Evolutionary conservation across 352 stramenopile genomes (phyloP), one percentile per base, ranked within the genome.

Genomic region (Pythium insidiosum): DNA sequence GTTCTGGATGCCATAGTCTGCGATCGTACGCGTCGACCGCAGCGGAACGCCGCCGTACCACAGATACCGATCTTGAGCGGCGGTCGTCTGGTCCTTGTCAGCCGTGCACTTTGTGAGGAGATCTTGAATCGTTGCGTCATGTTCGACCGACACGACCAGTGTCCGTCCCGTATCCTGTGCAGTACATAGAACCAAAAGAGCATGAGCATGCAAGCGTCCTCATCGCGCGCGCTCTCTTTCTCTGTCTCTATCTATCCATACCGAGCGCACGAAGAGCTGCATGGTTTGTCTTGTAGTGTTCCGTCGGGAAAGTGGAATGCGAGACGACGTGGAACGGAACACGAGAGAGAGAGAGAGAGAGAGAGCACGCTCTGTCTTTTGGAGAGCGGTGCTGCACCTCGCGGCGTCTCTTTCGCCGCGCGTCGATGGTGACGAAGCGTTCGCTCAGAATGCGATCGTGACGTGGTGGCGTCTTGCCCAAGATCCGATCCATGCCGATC

Each of bases 191-290:
- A n/a, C n/a, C n/a, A n/a, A 38, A 59, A 35, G 1, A 51, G 15
- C 25, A 34, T 21, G 15, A 49, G 22, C 19, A 35, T 35, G 16
- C 15, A 36, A 13, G 20, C 12, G 40, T 28, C n/a, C 19, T 19
- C 19, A 48, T 23, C 0, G 11, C 18, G n/a, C n/a, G n/a, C n/a
- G n/a, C n/a, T n/a, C n/a, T n/a, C n/a, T n/a, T n/a, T n/a, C 9
- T 33, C 28, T 33, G 9, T 33, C 28, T 13, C 15, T 15, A 33
- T 33, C 28, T 9, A 33, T 33, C 28, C 28, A 33, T 15, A 86
- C 70, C 53, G 63, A 73, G 45, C 73, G 69, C 24, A 83, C 67
- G 35, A 86, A 86, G 66, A 83, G 66, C 66, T 86, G 69, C 73
- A 83, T 86, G 38, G 15, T 55, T 9, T 33, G 28, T 33, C 9